phyloP scores from a whole-genome alignment of 1,139 yeast genomes.

The Wickerhamomyces sp. region DNA sequence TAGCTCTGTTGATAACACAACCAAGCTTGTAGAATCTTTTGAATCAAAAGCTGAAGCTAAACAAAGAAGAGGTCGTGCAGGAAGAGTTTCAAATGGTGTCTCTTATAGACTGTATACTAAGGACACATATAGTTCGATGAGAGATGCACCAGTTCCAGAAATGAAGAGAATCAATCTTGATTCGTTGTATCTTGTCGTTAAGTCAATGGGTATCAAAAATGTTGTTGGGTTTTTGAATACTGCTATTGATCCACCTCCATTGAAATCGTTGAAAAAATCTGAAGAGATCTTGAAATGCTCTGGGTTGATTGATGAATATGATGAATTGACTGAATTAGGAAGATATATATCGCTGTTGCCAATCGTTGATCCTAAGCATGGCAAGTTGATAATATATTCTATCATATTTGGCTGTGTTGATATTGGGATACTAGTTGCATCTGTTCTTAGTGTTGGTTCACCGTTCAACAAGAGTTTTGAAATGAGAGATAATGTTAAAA shows the following conservation, averaged over 20 bases:
- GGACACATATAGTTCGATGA: slow-evolving; percentile 56
- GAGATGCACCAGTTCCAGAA: slow-evolving; percentile 78
- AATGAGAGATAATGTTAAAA: slow-evolving; percentile 57
- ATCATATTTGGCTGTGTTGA: slow-evolving; percentile 84
- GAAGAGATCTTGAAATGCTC: slow-evolving; percentile 55
- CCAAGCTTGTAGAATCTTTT: slow-evolving; percentile 76
- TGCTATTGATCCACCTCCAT: slow-evolving; percentile 79
- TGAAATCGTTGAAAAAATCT: slow-evolving; percentile 56
- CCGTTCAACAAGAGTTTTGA: slow-evolving; percentile 67
- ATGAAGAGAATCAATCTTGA: slow-evolving; percentile 80
- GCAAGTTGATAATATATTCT: slow-evolving; percentile 74
- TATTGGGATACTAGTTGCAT: slow-evolving; percentile 66
- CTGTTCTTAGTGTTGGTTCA: slow-evolving; percentile 66
- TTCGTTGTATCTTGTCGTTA: slow-evolving; percentile 74
- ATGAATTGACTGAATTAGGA: slow-evolving; percentile 73
- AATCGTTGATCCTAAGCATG: slow-evolving; percentile 74
- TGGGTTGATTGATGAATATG: slow-evolving; percentile 61
- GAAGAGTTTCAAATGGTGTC: slow-evolving; percentile 80
- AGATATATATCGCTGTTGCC: slow-evolving; percentile 76
- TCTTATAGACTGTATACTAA: slow-evolving; percentile 79
- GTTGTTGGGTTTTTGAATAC: slow-evolving; percentile 64
- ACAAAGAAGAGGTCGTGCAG: slow-evolving; percentile 98
- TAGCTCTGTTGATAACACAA: slow-evolving; percentile 61
- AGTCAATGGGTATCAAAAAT: slow-evolving; percentile 78
- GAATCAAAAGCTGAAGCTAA: slow-evolving; percentile 88